These are phyloP conservation scores for Macrolepiota dolichaula DNA, from an alignment of 768 basidiomycete species.

Conservation along the genomic window DNA sequence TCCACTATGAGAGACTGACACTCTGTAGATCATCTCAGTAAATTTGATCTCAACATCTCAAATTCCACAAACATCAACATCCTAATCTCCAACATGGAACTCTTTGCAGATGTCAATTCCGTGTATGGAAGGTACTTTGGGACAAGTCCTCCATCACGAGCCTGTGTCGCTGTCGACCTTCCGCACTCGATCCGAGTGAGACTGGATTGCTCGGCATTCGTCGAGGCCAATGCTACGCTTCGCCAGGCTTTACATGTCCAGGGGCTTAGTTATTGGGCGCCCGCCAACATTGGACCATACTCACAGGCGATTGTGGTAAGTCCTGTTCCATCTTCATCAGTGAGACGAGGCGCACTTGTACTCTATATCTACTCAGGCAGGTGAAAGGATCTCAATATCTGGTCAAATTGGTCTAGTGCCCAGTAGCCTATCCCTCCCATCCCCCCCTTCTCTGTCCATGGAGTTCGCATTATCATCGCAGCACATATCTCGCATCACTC, in stretches of 20 bases:
- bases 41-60: constrained; percentile 46
- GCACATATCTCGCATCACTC: constrained; percentile 68
- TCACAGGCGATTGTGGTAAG: constrained; percentile 85
- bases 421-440: constrained; percentile 62
- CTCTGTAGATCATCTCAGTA: constrained; percentile 48
- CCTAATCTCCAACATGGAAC: constrained; percentile 75
- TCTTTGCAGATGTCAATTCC: constrained; percentile 75
- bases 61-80: constrained; percentile 78
- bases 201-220: constrained; percentile 82
- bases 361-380: constrained; percentile 43
- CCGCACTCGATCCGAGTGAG: constrained; percentile 52
- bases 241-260: constrained; percentile 90
- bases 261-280: constrained; percentile 96
- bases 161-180: constrained; percentile 85
- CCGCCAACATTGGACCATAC: constrained; percentile 98
- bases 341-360: neutral
- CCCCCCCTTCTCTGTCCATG: constrained; percentile 47
- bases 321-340: neutral
- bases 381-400: constrained; percentile 79
- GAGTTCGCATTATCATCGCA: constrained; percentile 79
- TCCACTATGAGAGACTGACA: neutral
- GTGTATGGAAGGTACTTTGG: constrained; percentile 85
- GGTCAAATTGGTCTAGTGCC: constrained; percentile 95
- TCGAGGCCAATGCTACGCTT: constrained; percentile 32
- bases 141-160: constrained; percentile 86